phyloP scores from a whole-genome alignment of 2,329 filamentous ascomycete genomes.

The Claviceps spartinae region DNA sequence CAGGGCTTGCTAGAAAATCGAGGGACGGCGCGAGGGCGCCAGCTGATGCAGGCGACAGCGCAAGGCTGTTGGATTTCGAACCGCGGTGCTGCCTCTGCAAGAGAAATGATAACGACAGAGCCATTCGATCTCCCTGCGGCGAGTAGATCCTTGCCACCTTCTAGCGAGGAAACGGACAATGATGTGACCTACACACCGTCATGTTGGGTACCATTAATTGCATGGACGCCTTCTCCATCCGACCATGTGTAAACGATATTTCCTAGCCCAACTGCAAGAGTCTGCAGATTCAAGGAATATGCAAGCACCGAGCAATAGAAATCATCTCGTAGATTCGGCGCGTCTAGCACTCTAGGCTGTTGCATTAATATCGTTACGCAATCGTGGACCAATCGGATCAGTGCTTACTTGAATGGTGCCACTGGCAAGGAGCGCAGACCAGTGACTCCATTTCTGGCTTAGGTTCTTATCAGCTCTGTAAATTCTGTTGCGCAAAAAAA shows the following conservation, averaged over 20 bases:
- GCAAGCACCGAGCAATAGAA: conserved; percentile 90
- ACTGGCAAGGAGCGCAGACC: conserved; percentile 42
- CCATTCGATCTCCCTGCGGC: conserved; percentile 74
- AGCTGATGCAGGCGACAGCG: conserved; percentile 68
- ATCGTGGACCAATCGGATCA: background rate
- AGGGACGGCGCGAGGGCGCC: conserved; percentile 50
- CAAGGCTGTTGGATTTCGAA: conserved; percentile 62
- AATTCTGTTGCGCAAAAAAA: background rate
- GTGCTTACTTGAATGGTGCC: conserved; percentile 61
- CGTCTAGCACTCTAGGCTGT: conserved; percentile 59
- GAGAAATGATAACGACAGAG: conserved; percentile 62
- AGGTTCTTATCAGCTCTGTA: background rate
- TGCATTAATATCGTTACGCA: background rate
- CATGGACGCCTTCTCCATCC: conserved; percentile 51
- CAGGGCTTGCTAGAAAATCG: conserved; percentile 38
- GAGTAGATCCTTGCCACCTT: conserved; percentile 66
- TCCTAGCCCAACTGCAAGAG: conserved; percentile 71
- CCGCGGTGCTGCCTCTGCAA: conserved; percentile 54
- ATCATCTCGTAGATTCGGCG: conserved; percentile 79
- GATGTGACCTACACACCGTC: conserved; percentile 54
- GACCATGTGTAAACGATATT: conserved; percentile 81
- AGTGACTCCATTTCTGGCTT: conserved; percentile 2
- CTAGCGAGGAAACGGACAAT: conserved; percentile 73
- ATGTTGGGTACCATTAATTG: conserved; percentile 21
- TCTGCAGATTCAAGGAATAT: conserved; percentile 61